Evolutionary conservation across 78 protist species (phyloP), one percentile per base, ranked within the genome.

Genomic region (Guillardia theta): DNA sequence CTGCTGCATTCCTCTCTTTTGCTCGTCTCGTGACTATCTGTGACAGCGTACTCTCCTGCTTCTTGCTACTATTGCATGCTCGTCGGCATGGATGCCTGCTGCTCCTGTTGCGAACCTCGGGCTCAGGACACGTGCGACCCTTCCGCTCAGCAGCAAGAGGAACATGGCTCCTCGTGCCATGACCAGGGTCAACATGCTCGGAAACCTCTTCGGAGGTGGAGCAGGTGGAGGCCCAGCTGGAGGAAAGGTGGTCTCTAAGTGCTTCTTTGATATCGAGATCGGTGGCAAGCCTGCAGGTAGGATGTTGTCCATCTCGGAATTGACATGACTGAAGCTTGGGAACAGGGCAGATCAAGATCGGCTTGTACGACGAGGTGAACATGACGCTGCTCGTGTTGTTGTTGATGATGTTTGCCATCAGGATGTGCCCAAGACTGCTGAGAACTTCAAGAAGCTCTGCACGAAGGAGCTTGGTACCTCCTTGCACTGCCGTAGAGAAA

Each of bases 361-460:
- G 90, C 37, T 48, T 80, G 1, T 80, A 80, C 50, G 90, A 44
- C 37, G 48, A 80, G 47, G 70, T 58, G 70, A 24, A 30, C 70
- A 30, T 30, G 27, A 30, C 70, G 1, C 21, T 58, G 6, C 2
- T 24, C 70, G 27, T 58, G 6, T 30, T 58, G 70, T 58, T 6
- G 70, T 58, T 58, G 4, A 58, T 58, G 39, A 9, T 27, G 70
- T 6, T 58, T 58, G 70, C 70, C 70, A 30, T 58, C 70, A 58
- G 83, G 48, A 44, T 30, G 90, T 80, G 39, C 94, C 94, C 50
- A 93, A 95, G 64, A 95, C 96, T 50, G 96, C 92, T n/a, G 78
- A 39, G 62, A 95, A 95, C 88, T 95, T 95, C 93, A 30, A 19
- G 37, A n/a, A 39, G n/a, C 90, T 95, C n/a, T 54, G 87, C 76